phyloP scores from a whole-genome alignment of 78 protist species.

The Monosiga brevicollis region DNA sequence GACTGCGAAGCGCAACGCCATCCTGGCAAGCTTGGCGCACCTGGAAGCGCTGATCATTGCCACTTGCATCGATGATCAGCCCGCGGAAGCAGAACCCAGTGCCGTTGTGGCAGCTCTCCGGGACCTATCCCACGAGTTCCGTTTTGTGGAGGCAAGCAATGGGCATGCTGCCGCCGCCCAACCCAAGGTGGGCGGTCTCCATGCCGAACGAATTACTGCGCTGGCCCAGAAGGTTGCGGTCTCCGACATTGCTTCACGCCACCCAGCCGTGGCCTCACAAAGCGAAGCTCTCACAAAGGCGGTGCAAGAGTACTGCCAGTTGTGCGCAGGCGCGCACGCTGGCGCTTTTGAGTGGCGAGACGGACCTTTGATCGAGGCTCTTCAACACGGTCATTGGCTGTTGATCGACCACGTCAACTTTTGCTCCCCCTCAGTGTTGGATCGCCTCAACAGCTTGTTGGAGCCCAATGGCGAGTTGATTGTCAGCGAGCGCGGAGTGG shows the following conservation, averaged over 20 bases:
- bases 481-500: slow-evolving; percentile 87
- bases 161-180: no score
- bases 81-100: neutral
- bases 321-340: no score
- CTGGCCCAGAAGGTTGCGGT: no score
- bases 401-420: slow-evolving; percentile 91
- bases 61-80: no score
- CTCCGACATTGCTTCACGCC: no score
- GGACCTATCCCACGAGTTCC: no score
- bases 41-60: neutral
- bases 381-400: slow-evolving; percentile 91
- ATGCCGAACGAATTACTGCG: no score
- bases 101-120: neutral
- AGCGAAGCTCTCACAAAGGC: no score
- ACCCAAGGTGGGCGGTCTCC: no score
- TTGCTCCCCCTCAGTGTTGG: slow-evolving; percentile 96
- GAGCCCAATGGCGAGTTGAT: slow-evolving; percentile 87
- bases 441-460: slow-evolving; percentile 95
- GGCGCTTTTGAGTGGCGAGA: slow-evolving; percentile 98
- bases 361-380: slow-evolving; percentile 77
- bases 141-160: no score
- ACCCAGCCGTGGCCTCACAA: no score
- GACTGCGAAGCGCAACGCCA: slow-evolving; percentile 4
- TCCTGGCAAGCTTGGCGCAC: neutral
- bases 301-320: no score